Base-by-base conservation (phyloP, 805 yeast genomes). In the Nakazawaea siamensis region DNA sequence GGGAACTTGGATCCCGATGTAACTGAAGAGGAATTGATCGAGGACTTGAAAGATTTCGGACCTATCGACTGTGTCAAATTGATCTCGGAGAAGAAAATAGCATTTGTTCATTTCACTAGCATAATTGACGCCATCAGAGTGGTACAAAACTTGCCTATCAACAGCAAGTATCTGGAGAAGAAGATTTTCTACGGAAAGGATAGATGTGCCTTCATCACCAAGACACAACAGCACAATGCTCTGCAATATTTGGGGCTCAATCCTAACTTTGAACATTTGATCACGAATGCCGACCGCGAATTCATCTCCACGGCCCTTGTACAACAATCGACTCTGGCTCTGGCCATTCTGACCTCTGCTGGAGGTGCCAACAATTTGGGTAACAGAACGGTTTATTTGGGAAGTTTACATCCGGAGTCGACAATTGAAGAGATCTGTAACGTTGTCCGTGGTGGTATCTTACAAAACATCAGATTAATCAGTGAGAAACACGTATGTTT, bases 291-390 rank as follows among this genome's bases (percentile, higher is more conserved):
- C 24, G 79, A 73, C 47, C 58, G 76, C 32, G 80, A 73, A 48
- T 62, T 70, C 43, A 73, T 73, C 44, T 79, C 88, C 1, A 72
- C 76, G 27, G 84, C 90, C 6, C 66, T 88, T 37, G 83, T 90
- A 25, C 94, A 86, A 57, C 97, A 92, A 60, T 78, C 94, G 12
- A 94, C 94, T 25, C 96, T 97, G 1, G 96, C 97, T 5, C 95
- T 95, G n/a, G 90, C 94, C 24, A 88, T 90, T 49, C 95, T 96
- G 1, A 81, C 94, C 0, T 76, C 88, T 35, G 94, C 95, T 2
- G 97, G 96, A 11, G 97, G 97, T 17, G 84, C 90, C 18, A 76
- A 77, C 39, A 90, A 90, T 53, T 66, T 87, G 45, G 97, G 97
- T 29, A 90, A 90, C 54, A 69, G 98, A 55, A 88, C 97, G 0